Evolutionary conservation across 805 yeast genomes (phyloP).

Genomic region (Suhomyces sp.): DNA sequence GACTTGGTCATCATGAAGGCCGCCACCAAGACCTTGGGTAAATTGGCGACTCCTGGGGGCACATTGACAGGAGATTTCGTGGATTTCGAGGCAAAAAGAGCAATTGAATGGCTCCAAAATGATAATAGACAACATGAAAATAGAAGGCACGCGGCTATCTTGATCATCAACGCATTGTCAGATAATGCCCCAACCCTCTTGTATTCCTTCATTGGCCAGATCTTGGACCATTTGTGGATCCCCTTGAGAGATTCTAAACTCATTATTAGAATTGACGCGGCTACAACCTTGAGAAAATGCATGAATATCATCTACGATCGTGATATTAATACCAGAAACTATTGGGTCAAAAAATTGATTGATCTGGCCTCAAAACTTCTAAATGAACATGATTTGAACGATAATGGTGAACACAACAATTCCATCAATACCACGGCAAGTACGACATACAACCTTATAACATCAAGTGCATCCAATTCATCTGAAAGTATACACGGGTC

Average conservation of each 20-base stretch:
- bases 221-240: slow-evolving; percentile 81
- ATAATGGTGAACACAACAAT: slow-evolving; percentile 9
- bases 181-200: slow-evolving; percentile 82
- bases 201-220: slow-evolving; percentile 72
- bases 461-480: slow-evolving; percentile 24
- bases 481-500: slow-evolving; percentile 86
- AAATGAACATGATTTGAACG: slow-evolving; percentile 27
- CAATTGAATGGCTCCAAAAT: slow-evolving; percentile 88
- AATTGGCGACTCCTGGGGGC: slow-evolving; percentile 85
- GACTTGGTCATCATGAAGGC: slow-evolving; percentile 82
- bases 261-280: slow-evolving; percentile 78
- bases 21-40: slow-evolving; percentile 86
- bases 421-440: slow-evolving; percentile 11
- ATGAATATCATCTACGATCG: slow-evolving; percentile 76
- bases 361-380: slow-evolving; percentile 67
- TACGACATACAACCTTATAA: slow-evolving; percentile 20
- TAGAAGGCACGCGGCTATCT: slow-evolving; percentile 86
- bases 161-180: slow-evolving; percentile 80
- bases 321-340: slow-evolving; percentile 65
- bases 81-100: slow-evolving; percentile 84
- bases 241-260: slow-evolving; percentile 80
- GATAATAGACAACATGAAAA: slow-evolving; percentile 72
- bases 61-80: slow-evolving; percentile 89
- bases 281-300: slow-evolving; percentile 74
- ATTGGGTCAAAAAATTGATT: slow-evolving; percentile 72